Percentiles rank a stretch among this genome's conserved stretches.
phyloP scores from a whole-genome alignment of 2,329 filamentous ascomycete genomes.

The Tolypocladium nubicola region DNA sequence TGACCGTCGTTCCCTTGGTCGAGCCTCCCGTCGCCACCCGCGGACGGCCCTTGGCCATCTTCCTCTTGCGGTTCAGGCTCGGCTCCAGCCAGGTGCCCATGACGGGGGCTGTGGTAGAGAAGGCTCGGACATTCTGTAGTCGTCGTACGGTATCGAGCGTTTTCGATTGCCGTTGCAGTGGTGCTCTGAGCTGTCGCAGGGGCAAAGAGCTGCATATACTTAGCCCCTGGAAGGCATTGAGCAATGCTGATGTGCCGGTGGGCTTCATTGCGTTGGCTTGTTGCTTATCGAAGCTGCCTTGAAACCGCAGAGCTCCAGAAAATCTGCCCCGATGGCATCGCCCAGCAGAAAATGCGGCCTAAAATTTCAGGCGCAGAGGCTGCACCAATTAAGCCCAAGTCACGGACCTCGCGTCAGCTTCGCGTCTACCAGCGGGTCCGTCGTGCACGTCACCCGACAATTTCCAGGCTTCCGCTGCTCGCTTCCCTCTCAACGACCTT shows the following conservation, averaged over 20 bases:
- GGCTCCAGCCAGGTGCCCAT: slow-evolving; percentile 74
- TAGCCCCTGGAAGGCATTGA: slow-evolving; percentile 40
- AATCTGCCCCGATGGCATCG: slow-evolving; percentile 15
- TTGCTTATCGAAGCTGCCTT: slow-evolving; percentile 6
- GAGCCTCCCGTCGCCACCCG: slow-evolving; percentile 86
- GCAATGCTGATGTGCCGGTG: slow-evolving; percentile 30
- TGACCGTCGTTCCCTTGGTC: slow-evolving; percentile 82
- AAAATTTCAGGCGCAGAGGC: slow-evolving; percentile 10
- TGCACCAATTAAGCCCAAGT: slow-evolving; percentile 21
- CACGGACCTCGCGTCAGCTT: slow-evolving; percentile 35
- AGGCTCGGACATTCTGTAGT: slow-evolving; percentile 46
- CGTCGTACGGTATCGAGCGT: slow-evolving; percentile 19
- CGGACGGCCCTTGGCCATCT: slow-evolving; percentile 85
- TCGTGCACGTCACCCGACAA: slow-evolving; percentile 21
- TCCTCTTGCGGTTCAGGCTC: slow-evolving; percentile 62
- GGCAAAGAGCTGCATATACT: slow-evolving; percentile 30
- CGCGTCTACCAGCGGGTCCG: slow-evolving; percentile 22
- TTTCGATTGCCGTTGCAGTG: slow-evolving; percentile 16
- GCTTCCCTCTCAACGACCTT: slow-evolving; percentile 5
- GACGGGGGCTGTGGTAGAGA: slow-evolving; percentile 56
- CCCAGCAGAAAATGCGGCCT: slow-evolving; percentile 9
- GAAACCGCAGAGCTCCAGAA: slow-evolving; percentile 18
- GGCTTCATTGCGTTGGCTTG: slow-evolving; percentile 33
- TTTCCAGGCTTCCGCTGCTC: slow-evolving; percentile 16
- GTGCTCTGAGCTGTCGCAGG: slow-evolving; percentile 26